Evolutionary conservation across 306 rosid species (phyloP).

Genomic region (Quercus rubra): DNA sequence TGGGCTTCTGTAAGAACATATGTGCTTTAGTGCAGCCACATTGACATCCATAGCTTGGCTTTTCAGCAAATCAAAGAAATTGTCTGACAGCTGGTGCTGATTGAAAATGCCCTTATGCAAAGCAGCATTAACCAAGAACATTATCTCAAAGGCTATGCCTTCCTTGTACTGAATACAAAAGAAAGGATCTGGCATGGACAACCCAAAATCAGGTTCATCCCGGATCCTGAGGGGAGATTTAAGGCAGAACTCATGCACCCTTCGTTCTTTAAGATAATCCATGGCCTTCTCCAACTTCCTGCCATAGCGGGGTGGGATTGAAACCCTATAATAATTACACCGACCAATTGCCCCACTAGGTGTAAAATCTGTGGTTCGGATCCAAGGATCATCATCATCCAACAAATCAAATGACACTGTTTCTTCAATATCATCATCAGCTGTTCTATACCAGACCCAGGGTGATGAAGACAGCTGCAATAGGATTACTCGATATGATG

Average conservation of each 20-base stretch:
- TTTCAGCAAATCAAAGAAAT: conserved; percentile 56
- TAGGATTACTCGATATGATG: conserved; percentile 43
- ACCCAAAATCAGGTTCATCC: conserved; percentile 64
- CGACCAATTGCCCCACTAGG: conserved; percentile 82
- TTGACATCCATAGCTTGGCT: conserved; percentile 57
- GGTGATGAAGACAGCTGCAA: conserved; percentile 71
- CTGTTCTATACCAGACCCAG: conserved; percentile 70
- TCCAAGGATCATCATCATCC: conserved; percentile 97
- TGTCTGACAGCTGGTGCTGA: conserved; percentile 54
- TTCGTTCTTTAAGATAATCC: conserved; percentile 41
- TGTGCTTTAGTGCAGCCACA: conserved; percentile 74
- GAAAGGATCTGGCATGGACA: conserved; percentile 47
- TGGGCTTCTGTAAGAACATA: conserved; percentile 56
- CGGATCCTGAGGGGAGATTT: conserved; percentile 33
- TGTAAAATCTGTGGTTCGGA: conserved; percentile 87
- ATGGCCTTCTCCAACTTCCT: conserved; percentile 54
- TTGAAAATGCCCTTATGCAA: conserved; percentile 67
- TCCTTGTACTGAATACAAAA: conserved; percentile 44
- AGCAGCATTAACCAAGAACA: conserved; percentile 69
- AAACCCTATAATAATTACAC: conserved; percentile 59
- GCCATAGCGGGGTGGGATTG: conserved; percentile 74
- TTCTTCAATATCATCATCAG: conserved; percentile 70
- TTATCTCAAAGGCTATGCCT: conserved; percentile 53
- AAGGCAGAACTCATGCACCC: conserved; percentile 40
- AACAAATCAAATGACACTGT: conserved; percentile 55